A percentile compares a stretch with the other conserved stretches of the same genome.
These are phyloP conservation scores for Phyllosticta ampelicida DNA, from an alignment of 2,329 filamentous ascomycete species.

Conservation along the genomic window DNA sequence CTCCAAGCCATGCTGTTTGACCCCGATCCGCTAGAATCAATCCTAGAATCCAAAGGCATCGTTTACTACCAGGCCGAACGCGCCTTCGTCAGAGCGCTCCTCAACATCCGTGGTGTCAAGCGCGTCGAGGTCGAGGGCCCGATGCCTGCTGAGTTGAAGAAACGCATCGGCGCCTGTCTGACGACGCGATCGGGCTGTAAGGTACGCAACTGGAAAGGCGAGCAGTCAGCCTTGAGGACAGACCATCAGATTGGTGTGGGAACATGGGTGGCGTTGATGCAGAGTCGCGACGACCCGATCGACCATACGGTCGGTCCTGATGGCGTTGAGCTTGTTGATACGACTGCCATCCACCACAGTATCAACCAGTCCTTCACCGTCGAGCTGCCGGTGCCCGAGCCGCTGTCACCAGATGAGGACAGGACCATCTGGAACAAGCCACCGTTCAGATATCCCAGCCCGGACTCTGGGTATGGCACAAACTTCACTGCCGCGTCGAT, in stretches of 20 bases:
- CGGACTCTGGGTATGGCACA: background rate
- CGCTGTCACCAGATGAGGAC: background rate
- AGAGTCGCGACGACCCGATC: background rate
- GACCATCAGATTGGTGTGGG: background rate
- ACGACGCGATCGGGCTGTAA: background rate
- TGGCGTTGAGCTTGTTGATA: background rate
- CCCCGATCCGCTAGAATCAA: background rate
- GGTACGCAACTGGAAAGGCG: background rate
- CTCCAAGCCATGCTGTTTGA: background rate
- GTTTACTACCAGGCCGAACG: slow-evolving; percentile 12
- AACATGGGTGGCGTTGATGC: background rate
- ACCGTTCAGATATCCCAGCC: background rate
- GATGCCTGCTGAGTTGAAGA: background rate
- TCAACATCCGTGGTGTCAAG: slow-evolving; percentile 14
- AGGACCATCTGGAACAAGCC: background rate
- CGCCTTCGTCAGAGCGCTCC: slow-evolving; percentile 13
- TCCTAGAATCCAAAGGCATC: background rate
- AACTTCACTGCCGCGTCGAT: background rate
- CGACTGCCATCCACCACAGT: background rate
- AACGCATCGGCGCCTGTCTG: slow-evolving; percentile 1
- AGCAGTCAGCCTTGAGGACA: background rate
- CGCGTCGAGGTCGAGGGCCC: slow-evolving; percentile 10
- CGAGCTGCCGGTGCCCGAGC: background rate
- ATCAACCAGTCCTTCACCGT: background rate
- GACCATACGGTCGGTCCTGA: background rate